Evolutionary conservation across 495 filamentous ascomycete species (phyloP), one percentile per base, ranked within the genome.

Genomic region (Xylaria venustula): DNA sequence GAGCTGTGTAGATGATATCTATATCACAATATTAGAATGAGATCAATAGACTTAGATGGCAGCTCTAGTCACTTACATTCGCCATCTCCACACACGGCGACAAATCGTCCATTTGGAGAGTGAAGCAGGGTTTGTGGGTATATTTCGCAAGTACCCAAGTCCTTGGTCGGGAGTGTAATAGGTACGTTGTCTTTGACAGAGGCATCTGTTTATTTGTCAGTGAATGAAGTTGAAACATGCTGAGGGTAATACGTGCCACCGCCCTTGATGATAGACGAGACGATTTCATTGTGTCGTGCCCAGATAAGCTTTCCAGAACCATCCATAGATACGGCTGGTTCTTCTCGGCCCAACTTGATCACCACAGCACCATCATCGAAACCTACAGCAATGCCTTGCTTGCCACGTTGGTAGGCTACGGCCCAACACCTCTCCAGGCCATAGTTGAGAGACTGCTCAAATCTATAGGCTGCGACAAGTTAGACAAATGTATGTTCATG

Each of bases 321-420:
- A 66, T 97, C 93, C 94, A 99, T 98, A 22, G 92, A 96, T 0
- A 97, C 93, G 26, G 94, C 95, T 4, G 94, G 94, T 71, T 99
- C 93, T 73, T 99, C 94, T 55, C 95, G 84, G 45, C 94, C 94
- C 83, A 99, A 93, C 75, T 96, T 97, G 56, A 98, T 90, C 15
- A 98, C 94, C 3, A 99, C 94, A 0, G 92, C 93, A 65, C 94
- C 94, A 75, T 99, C 94, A 65, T 99, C 94, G 70, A 98, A 99
- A 70, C 94, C 94, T 63, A 99, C 88, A 0, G 92, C 94, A 61
- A 99, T 83, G 1, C 92, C 92, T 71, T 98, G 94, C 77, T 88
- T 90, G 58, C 93, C 93, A 62, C 89, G 87, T 71, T 99, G 94
- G 70, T 96, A 96, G 26, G 90, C 84, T 48, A 98, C 89, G 85